Conservation (phyloP, 2,329 filamentous ascomycete genomes). For the Botrytis hyacinthi region DNA sequence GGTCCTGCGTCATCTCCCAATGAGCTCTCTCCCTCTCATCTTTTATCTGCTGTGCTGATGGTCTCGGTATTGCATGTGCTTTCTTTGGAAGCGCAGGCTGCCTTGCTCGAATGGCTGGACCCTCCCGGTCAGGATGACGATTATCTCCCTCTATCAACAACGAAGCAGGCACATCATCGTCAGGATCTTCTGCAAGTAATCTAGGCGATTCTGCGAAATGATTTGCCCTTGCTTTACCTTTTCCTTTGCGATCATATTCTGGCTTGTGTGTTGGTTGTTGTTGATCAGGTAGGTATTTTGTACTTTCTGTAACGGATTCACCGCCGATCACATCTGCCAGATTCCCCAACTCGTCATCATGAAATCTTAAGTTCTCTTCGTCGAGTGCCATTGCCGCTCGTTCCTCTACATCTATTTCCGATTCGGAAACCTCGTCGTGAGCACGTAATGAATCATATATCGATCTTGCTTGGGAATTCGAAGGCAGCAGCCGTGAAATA, state of each 20-base stretch:
- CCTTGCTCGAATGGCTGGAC: constrained; percentile 29
- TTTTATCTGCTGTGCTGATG: constrained; percentile 46
- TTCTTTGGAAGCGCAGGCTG: constrained; percentile 25
- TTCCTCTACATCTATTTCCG: constrained; percentile 39
- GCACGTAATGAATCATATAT: constrained; percentile 40
- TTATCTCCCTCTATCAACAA: constrained; percentile 57
- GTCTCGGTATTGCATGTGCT: constrained; percentile 42
- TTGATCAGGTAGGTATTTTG: constrained; percentile 33
- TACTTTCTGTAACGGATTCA: constrained; percentile 38
- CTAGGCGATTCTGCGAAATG: constrained; percentile 38
- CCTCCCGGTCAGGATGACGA: constrained; percentile 29
- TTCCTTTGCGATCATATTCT: constrained; percentile 6
- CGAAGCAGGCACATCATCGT: constrained; percentile 61
- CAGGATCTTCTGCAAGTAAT: constrained; percentile 37
- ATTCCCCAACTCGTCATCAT: constrained; percentile 37
- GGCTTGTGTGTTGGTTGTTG: constrained; percentile 18
- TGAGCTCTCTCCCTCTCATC: constrained; percentile 40
- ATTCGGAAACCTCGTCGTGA: constrained; percentile 36
- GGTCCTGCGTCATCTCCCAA: constrained; percentile 54
- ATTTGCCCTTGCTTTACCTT: constrained; percentile 24
- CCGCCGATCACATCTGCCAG: constrained; percentile 35
- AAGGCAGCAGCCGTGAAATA: constrained; percentile 37
- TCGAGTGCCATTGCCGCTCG: constrained; percentile 37
- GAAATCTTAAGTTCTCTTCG: constrained; percentile 39
- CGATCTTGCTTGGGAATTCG: constrained; percentile 36